Percentiles rank a stretch among this genome's conserved stretches.
Evolutionary conservation across 148 eudicot genomes (phyloP).

Genomic region (Hydrangea macrophylla): DNA sequence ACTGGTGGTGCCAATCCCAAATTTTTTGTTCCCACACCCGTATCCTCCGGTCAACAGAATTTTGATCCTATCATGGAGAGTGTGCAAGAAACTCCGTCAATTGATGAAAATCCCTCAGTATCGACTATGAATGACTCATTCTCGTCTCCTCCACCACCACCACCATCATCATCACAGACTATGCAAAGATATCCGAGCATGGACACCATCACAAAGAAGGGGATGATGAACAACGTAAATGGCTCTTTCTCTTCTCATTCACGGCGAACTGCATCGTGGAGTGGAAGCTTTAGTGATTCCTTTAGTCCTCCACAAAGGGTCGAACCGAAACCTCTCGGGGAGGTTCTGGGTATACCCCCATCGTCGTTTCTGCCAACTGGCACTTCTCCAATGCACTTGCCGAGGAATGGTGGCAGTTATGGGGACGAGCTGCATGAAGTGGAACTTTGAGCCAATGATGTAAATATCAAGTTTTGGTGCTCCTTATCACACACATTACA

Average conservation of each 20-base stretch:
- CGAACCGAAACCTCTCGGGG: conserved; percentile 40
- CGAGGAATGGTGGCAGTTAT: too few species aligned
- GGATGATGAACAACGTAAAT: conserved; percentile 16
- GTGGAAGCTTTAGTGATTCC: conserved; percentile 42
- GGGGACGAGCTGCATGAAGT: conserved; percentile 91
- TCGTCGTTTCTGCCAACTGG: too few species aligned
- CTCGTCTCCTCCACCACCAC: conserved; percentile 39
- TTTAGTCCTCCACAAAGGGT: conserved; percentile 22
- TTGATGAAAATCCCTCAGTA: conserved; percentile 26
- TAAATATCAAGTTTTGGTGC: conserved; percentile 24
- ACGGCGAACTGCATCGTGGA: conserved; percentile 80
- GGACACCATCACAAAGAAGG: conserved; percentile 51
- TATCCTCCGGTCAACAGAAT: conserved; percentile 30
- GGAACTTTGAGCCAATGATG: conserved; percentile 50
- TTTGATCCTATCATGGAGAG: conserved; percentile 19
- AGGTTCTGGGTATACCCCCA: conserved; percentile 42
- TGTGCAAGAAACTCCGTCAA: conserved; percentile 21
- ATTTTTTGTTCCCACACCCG: conserved; percentile 68
- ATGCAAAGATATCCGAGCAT: conserved; percentile 68
- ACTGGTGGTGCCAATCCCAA: conserved; percentile 40
- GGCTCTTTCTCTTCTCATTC: conserved; percentile 34
- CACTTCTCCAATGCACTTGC: too few species aligned
- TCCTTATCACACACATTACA: too few species aligned
- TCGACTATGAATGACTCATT: conserved; percentile 22
- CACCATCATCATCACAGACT: conserved; percentile 24